Evolutionary conservation across 2,329 filamentous ascomycete species (phyloP).

Genomic region (Aureobasidium melanogenum): DNA sequence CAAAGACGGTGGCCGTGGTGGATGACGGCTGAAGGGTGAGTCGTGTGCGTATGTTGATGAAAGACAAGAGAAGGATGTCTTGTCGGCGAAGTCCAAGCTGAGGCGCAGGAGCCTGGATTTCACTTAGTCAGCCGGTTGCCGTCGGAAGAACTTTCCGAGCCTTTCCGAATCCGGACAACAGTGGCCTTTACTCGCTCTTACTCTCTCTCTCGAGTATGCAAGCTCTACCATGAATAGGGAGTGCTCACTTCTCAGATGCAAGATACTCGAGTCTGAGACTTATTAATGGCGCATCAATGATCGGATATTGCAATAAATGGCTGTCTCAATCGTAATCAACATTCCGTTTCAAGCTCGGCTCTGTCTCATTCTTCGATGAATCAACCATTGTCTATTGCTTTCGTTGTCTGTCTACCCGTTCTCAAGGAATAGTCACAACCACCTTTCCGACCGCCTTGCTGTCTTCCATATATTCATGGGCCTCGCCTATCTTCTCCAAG

Average conservation of each 20-base stretch:
- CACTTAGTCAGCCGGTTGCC: slow-evolving; percentile 1
- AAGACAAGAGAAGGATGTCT: slow-evolving; percentile 6
- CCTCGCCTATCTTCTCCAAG: neutral
- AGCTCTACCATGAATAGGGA: too few species aligned
- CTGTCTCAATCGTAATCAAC: neutral
- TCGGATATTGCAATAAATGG: neutral
- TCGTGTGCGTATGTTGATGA: neutral
- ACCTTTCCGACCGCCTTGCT: slow-evolving; percentile 4
- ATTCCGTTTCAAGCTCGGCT: neutral
- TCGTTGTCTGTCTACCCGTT: neutral
- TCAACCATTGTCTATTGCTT: neutral
- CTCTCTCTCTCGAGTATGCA: neutral
- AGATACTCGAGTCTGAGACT: neutral
- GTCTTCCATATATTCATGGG: slow-evolving; percentile 9
- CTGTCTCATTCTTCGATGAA: neutral
- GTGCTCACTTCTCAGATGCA: neutral
- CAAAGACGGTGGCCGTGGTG: neutral
- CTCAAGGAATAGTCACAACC: slow-evolving; percentile 3
- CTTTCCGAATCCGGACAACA: neutral
- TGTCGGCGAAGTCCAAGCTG: neutral
- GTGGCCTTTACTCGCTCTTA: neutral
- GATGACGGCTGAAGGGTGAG: neutral
- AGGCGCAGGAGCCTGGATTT: neutral
- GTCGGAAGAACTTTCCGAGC: neutral
- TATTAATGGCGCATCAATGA: neutral